Conservation (phyloP, 148 eudicot species). For the Vaccinium darrowii region DNA sequence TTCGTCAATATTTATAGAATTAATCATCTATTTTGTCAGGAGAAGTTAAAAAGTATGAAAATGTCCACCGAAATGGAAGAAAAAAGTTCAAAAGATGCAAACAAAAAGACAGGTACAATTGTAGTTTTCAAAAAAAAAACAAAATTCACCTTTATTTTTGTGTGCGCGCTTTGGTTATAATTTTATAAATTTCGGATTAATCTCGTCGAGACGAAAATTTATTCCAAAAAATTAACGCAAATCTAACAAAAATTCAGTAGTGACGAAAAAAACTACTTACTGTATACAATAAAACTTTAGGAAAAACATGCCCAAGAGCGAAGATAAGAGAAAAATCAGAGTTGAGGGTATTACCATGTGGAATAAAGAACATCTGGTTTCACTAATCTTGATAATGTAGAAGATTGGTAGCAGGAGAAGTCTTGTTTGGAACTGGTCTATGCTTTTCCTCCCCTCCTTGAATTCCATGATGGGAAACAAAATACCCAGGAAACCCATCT, state of each 20-base stretch:
- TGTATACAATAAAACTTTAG: not conserved
- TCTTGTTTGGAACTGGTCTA: constrained; percentile 68
- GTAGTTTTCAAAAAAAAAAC: too few species aligned
- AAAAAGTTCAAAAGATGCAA: too few species aligned
- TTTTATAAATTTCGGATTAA: not conserved
- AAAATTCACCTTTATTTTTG: not conserved
- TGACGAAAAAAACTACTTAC: not conserved
- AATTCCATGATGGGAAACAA: constrained; percentile 79
- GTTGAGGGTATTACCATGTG: constrained; percentile 4
- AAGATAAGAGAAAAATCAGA: not conserved
- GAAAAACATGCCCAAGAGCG: not conserved
- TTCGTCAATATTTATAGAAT: not conserved
- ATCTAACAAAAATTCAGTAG: not conserved
- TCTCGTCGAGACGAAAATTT: not conserved
- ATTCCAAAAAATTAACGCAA: not conserved
- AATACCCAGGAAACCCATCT: constrained; percentile 70
- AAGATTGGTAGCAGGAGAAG: constrained; percentile 81
- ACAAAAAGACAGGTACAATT: not conserved
- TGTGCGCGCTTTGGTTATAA: not conserved
- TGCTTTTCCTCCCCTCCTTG: constrained; percentile 87
- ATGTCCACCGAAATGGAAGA: not conserved
- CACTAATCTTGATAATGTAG: constrained; percentile 18
- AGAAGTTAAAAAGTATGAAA: not conserved
- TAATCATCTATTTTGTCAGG: not conserved
- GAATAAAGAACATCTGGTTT: not conserved